phyloP scores from a whole-genome alignment of 2,329 filamentous ascomycete genomes.

The Cladosporium velox region DNA sequence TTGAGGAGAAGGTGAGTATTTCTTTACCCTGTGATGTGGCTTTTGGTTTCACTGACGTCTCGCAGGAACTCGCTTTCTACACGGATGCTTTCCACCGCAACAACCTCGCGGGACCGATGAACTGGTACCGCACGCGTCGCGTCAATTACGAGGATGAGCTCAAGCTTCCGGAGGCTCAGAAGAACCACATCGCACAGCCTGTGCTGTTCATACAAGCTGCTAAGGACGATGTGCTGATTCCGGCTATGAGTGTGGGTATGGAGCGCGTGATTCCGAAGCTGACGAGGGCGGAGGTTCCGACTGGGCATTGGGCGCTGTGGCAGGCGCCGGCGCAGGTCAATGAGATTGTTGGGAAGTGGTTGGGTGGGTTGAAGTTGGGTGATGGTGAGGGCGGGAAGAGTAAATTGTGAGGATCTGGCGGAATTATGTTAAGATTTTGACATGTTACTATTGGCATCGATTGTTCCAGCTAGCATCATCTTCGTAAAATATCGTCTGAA shows the following conservation, averaged over 20 bases:
- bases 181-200: slow-evolving; percentile 45
- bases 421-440: background rate
- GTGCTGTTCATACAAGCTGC: slow-evolving; percentile 74
- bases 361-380: slow-evolving; percentile 58
- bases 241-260: slow-evolving; percentile 72
- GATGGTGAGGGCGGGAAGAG: slow-evolving; percentile 36
- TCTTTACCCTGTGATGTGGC: too few species aligned
- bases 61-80: slow-evolving; percentile 73
- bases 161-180: slow-evolving; percentile 27
- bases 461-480: background rate
- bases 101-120: slow-evolving; percentile 73
- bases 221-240: slow-evolving; percentile 71
- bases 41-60: background rate
- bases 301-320: slow-evolving; percentile 81
- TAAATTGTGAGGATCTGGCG: slow-evolving; percentile 42
- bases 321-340: slow-evolving; percentile 74
- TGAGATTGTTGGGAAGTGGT: slow-evolving; percentile 65
- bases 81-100: slow-evolving; percentile 68
- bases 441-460: background rate
- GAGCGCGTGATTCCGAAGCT: slow-evolving; percentile 65
- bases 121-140: slow-evolving; percentile 73
- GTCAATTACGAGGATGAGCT: slow-evolving; percentile 77
- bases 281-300: slow-evolving; percentile 65
- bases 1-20: slow-evolving; percentile 63
- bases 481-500: background rate